Evolutionary conservation across 2,329 filamentous ascomycete genomes (phyloP).

Genomic region (Fusarium redolens): DNA sequence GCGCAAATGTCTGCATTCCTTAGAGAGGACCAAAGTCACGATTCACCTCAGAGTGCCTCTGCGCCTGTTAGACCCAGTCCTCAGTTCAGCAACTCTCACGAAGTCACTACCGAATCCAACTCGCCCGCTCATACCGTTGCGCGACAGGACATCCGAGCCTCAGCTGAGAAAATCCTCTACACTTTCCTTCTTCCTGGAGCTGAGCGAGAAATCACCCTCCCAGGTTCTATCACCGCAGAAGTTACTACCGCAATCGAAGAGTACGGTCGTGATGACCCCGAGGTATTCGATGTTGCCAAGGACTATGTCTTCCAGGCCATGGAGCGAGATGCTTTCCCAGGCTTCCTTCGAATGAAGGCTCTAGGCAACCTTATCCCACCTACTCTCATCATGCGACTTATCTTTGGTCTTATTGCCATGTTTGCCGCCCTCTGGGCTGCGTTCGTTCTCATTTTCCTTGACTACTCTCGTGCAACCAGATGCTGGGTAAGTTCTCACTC

Average conservation of each 20-base stretch:
- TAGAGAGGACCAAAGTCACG: slow-evolving; percentile 71
- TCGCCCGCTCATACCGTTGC: slow-evolving; percentile 86
- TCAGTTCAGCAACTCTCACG: slow-evolving; percentile 69
- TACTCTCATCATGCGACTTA: slow-evolving; percentile 86
- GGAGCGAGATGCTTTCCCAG: slow-evolving; percentile 99
- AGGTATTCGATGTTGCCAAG: slow-evolving; percentile 97
- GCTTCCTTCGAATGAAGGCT: slow-evolving; percentile 94
- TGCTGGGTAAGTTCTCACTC: slow-evolving; percentile 77
- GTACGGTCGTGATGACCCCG: slow-evolving; percentile 91
- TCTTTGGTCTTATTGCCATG: slow-evolving; percentile 83
- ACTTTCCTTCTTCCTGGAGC: slow-evolving; percentile 95
- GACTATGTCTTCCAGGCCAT: slow-evolving; percentile 99
- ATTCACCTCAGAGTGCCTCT: slow-evolving; percentile 66
- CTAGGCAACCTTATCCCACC: slow-evolving; percentile 94
- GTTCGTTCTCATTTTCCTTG: slow-evolving; percentile 91
- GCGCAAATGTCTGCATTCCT: slow-evolving; percentile 93
- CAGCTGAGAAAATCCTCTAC: slow-evolving; percentile 98
- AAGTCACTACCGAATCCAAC: slow-evolving; percentile 78
- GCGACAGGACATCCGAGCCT: slow-evolving; percentile 90
- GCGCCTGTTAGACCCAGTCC: slow-evolving; percentile 60
- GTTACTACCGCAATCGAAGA: slow-evolving; percentile 92
- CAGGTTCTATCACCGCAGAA: slow-evolving; percentile 84
- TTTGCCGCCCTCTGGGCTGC: slow-evolving; percentile 95
- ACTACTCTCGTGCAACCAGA: slow-evolving; percentile 77
- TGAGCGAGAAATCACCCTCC: slow-evolving; percentile 94